Evolutionary conservation across 73 alveolate species (phyloP).

Genomic region (Symbiodinium pilosum): DNA sequence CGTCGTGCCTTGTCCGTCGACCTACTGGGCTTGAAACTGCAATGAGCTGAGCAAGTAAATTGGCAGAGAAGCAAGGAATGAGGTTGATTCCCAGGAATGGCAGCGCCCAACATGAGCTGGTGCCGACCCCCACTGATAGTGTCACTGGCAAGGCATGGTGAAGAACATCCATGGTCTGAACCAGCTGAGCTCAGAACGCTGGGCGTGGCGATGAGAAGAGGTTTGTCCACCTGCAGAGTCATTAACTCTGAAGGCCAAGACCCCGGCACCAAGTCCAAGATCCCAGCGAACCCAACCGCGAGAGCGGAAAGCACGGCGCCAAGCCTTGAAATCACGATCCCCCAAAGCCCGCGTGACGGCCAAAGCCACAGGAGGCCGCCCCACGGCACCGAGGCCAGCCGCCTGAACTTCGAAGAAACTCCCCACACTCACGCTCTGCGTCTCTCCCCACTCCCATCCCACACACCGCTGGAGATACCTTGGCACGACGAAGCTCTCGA

Average conservation of each 20-base stretch:
- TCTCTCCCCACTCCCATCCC: too few species aligned
- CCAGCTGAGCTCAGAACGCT: background rate
- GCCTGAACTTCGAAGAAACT: background rate
- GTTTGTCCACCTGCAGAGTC: background rate
- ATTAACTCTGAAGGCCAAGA: background rate
- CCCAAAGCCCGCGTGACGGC: slow-evolving; percentile 45
- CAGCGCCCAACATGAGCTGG: background rate
- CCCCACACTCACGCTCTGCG: too few species aligned
- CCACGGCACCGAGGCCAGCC: slow-evolving; percentile 28
- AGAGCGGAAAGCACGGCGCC: too few species aligned
- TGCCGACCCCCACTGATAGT: too few species aligned
- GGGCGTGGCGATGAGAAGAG: slow-evolving; percentile 6
- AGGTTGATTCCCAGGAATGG: background rate
- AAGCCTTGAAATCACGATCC: slow-evolving; percentile 35
- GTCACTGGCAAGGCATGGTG: too few species aligned
- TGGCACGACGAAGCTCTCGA: slow-evolving; percentile 37
- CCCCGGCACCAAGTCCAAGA: background rate
- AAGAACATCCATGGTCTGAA: too few species aligned
- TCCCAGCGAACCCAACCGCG: background rate
- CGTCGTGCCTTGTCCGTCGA: too few species aligned
- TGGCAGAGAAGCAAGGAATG: background rate
- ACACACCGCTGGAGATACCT: background rate
- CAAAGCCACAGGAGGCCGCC: slow-evolving; percentile 24
- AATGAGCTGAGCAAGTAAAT: background rate
- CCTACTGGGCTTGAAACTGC: background rate